Percentiles rank a stretch among this genome's conserved stretches.
These are phyloP conservation scores for Cyclocybe cylindracea DNA, from an alignment of 768 basidiomycete species.

Conservation along the genomic window DNA sequence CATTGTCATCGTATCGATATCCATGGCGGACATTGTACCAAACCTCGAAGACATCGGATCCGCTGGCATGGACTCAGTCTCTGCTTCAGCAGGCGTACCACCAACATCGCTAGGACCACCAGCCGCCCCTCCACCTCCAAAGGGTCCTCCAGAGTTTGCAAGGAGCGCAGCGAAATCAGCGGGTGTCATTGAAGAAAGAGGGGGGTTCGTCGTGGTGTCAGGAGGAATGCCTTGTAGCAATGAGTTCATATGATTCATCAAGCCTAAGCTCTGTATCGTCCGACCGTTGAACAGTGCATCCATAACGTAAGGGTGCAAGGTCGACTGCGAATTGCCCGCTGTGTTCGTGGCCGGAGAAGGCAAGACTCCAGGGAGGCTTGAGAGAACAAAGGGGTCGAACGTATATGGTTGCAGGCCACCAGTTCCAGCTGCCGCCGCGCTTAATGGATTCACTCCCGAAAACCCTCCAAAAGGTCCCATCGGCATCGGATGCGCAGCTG, in stretches of 20 bases:
- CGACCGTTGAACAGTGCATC: constrained; percentile 10
- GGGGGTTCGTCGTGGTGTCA: not conserved
- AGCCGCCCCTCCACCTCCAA: no score
- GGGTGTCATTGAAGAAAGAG: no score
- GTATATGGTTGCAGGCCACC: no score
- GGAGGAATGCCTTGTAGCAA: not conserved
- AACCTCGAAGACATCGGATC: constrained; percentile 9
- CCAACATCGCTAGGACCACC: no score
- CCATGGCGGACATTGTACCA: constrained; percentile 31
- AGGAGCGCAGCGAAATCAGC: no score
- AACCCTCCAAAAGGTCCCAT: no score
- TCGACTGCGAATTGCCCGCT: not conserved
- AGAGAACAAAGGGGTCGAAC: constrained; percentile 3
- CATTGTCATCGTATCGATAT: constrained; percentile 56
- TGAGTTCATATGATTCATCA: not conserved
- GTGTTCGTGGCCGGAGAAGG: not conserved
- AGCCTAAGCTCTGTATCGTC: not conserved
- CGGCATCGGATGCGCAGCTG: no score
- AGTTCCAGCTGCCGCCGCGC: no score
- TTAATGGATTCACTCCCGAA: no score
- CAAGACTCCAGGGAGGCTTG: constrained; percentile 1
- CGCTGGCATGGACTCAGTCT: constrained; percentile 2
- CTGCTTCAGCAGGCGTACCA: not conserved
- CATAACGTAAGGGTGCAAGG: constrained; percentile 6
- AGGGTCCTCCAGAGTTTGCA: no score